Evolutionary conservation across 2,329 filamentous ascomycete genomes (phyloP).

Genomic region (Fusarium odoratissimum): DNA sequence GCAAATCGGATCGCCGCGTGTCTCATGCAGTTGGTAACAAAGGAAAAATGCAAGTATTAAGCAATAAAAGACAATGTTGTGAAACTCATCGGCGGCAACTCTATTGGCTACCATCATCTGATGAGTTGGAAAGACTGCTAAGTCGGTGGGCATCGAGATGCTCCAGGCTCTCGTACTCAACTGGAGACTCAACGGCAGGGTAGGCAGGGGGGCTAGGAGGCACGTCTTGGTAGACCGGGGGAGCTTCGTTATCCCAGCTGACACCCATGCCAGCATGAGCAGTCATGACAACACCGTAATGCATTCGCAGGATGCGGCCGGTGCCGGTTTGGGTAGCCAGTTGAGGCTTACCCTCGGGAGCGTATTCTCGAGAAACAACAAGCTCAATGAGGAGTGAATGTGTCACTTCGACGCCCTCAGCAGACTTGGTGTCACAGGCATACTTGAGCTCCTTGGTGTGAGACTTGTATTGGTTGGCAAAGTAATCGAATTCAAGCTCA

Average conservation of each 20-base stretch:
- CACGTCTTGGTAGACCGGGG: conserved; percentile 93
- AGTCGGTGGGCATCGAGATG: conserved; percentile 46
- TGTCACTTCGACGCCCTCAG: conserved; percentile 80
- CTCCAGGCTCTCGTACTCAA: conserved; percentile 56
- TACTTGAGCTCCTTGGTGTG: conserved; percentile 67
- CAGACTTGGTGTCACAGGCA: conserved; percentile 80
- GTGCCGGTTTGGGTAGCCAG: conserved; percentile 88
- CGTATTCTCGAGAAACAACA: conserved; percentile 92
- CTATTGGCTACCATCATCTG: conserved; percentile 34
- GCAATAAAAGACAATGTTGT: conserved; percentile 13
- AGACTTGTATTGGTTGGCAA: conserved; percentile 53
- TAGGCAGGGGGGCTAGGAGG: conserved; percentile 86
- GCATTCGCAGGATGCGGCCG: conserved; percentile 90
- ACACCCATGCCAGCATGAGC: conserved; percentile 89
- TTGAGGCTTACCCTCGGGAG: conserved; percentile 73
- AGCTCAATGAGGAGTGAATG: conserved; percentile 93
- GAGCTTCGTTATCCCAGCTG: conserved; percentile 96
- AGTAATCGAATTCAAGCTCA: conserved; percentile 82
- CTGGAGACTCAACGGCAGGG: conserved; percentile 51
- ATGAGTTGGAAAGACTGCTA: conserved; percentile 39
- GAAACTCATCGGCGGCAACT: background rate
- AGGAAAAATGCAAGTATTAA: conserved; percentile 29
- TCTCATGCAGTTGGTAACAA: conserved; percentile 40
- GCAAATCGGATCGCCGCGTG: conserved; percentile 44
- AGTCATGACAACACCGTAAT: conserved; percentile 85